Evolutionary conservation across 2,329 filamentous ascomycete genomes (phyloP).

Genomic region (Colletotrichum sp.): DNA sequence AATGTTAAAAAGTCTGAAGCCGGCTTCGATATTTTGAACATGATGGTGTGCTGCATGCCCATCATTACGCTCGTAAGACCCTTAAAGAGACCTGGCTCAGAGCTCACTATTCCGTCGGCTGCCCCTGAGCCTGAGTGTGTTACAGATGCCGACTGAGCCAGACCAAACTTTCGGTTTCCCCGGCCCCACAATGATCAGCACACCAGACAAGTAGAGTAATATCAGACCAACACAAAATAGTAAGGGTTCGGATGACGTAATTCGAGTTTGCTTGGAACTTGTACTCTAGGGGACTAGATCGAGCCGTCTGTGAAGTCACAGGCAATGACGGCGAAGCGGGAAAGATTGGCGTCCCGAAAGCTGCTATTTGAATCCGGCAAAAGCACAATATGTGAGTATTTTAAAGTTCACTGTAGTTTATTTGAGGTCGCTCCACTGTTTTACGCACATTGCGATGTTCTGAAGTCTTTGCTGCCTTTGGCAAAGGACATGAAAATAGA

Average conservation of each 20-base stretch:
- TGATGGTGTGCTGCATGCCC: fast-evolving
- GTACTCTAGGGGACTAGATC: fast-evolving
- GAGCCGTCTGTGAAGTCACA: background rate
- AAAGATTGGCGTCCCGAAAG: background rate
- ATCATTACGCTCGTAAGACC: fast-evolving
- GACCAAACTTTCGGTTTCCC: background rate
- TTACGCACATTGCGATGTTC: background rate
- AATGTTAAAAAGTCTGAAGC: background rate
- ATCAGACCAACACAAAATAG: background rate
- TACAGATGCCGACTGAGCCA: background rate
- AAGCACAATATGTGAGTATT: background rate
- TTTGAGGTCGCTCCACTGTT: background rate
- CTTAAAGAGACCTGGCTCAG: fast-evolving
- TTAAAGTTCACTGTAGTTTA: background rate
- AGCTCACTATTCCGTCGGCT: background rate
- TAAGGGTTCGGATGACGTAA: background rate
- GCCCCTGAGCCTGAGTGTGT: background rate
- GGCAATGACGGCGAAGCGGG: background rate
- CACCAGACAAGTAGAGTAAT: background rate
- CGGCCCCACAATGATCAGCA: background rate
- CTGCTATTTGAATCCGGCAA: background rate
- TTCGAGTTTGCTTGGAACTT: background rate
- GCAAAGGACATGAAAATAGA: background rate
- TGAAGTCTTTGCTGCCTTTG: background rate
- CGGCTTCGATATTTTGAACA: fast-evolving